A percentile compares a stretch with the other conserved stretches of the same genome.
These are phyloP conservation scores for Daedaleopsis nitida DNA, from an alignment of 768 basidiomycete genomes.

Conservation along the genomic window DNA sequence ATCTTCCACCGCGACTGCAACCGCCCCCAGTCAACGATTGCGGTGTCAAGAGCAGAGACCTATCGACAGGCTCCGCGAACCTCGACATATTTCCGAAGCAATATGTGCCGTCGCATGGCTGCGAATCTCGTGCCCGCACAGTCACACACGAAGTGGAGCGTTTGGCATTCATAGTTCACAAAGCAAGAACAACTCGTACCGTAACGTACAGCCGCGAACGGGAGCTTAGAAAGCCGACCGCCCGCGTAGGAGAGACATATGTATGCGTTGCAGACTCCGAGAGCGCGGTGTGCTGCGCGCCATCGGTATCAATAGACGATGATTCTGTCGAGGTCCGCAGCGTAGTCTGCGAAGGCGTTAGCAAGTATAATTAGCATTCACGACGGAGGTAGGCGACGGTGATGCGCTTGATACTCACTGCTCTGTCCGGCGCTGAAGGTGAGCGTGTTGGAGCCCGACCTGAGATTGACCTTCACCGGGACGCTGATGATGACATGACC, in stretches of 20 bases:
- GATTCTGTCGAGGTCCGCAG: conserved; percentile 62
- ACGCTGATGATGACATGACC: conserved; percentile 55
- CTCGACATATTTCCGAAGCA: too few relatives aligned
- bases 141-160: neutral
- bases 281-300: neutral
- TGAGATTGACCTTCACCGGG: conserved; percentile 53
- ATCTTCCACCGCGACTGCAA: too few relatives aligned
- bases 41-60: too few relatives aligned
- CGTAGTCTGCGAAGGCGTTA: conserved; percentile 43
- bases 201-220: neutral
- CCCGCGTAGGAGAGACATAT: neutral
- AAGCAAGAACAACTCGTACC: too few relatives aligned
- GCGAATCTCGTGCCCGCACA: too few relatives aligned
- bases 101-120: too few relatives aligned
- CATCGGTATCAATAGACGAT: conserved; percentile 46
- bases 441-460: conserved; percentile 53
- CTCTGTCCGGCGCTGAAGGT: conserved; percentile 50
- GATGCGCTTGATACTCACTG: conserved; percentile 38
- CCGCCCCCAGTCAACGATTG: too few relatives aligned
- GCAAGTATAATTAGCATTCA: neutral
- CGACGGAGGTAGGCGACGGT: neutral
- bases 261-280: too few relatives aligned
- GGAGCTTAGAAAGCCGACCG: neutral
- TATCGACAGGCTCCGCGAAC: too few relatives aligned
- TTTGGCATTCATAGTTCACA: neutral